Percentiles rank a stretch among this genome's conserved stretches.
These are phyloP conservation scores for Boletellus deceptivus DNA, from an alignment of 1,284 basidiomycete species.

Conservation along the genomic window DNA sequence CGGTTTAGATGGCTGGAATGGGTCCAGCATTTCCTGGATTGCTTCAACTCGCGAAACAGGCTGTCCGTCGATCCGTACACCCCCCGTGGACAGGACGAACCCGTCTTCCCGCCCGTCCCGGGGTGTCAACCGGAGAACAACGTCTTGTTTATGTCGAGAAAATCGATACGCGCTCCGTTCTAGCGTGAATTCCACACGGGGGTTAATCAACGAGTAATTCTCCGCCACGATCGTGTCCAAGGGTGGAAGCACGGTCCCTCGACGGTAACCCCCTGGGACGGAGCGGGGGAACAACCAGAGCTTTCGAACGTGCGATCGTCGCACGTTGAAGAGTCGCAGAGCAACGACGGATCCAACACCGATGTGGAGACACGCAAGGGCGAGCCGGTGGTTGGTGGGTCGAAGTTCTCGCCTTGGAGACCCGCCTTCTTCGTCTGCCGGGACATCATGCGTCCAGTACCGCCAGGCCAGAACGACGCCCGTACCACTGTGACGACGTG, in stretches of 20 bases:
- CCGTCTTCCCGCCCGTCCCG: constrained; percentile 16
- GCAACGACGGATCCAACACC: constrained; percentile 30
- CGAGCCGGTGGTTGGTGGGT: constrained; percentile 30
- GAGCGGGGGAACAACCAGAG: constrained; percentile 31
- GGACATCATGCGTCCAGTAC: constrained; percentile 27
- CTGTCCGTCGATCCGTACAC: constrained; percentile 26
- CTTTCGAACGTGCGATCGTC: constrained; percentile 30
- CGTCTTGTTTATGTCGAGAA: constrained; percentile 20
- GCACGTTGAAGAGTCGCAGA: constrained; percentile 25
- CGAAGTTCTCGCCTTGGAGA: constrained; percentile 25
- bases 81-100: constrained; percentile 25
- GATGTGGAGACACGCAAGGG: constrained; percentile 30
- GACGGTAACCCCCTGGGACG: constrained; percentile 24
- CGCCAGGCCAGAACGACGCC: constrained; percentile 42
- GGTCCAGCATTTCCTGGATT: constrained; percentile 20
- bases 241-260: constrained; percentile 19
- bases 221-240: constrained; percentile 28
- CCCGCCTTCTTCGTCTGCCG: constrained; percentile 13
- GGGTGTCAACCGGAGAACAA: constrained; percentile 18
- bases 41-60: constrained; percentile 19
- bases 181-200: constrained; percentile 25
- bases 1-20: constrained; percentile 8
- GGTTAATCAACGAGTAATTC: constrained; percentile 23
- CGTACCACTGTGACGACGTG: constrained; percentile 14
- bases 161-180: constrained; percentile 28